phyloP scores from a whole-genome alignment of 345 rosid species.

The Anastatica hierochuntica region DNA sequence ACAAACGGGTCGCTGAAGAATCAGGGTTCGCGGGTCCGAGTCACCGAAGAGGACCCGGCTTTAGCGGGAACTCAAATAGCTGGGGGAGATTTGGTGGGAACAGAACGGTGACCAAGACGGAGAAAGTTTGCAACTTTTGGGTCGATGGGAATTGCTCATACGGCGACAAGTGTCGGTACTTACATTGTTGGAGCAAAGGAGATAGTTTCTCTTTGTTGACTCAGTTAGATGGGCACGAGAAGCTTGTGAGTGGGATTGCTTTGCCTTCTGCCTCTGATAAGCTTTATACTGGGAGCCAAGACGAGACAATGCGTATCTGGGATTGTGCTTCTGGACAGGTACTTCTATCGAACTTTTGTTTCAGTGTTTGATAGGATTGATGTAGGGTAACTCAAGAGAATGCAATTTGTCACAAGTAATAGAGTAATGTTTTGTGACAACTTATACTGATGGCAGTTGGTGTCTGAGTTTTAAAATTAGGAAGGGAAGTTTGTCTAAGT shows the following conservation, averaged over 20 bases:
- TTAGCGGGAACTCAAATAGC: slow-evolving; percentile 22
- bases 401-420: background rate
- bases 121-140: slow-evolving; percentile 77
- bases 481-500: too few relatives aligned
- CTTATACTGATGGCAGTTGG: background rate
- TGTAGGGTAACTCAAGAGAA: background rate
- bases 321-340: slow-evolving; percentile 96
- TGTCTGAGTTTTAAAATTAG: too few relatives aligned
- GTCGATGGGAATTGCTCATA: slow-evolving; percentile 67
- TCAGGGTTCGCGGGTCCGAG: slow-evolving; percentile 51
- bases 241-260: slow-evolving; percentile 86
- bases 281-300: slow-evolving; percentile 81
- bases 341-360: background rate
- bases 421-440: background rate
- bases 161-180: slow-evolving; percentile 60
- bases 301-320: slow-evolving; percentile 77
- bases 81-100: slow-evolving; percentile 59
- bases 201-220: slow-evolving; percentile 59
- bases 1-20: slow-evolving; percentile 61
- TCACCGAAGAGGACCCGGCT: slow-evolving; percentile 45
- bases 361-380: background rate
- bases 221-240: slow-evolving; percentile 73
- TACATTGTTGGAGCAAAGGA: slow-evolving; percentile 86
- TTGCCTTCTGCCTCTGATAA: slow-evolving; percentile 72
- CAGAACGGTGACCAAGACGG: slow-evolving; percentile 40